Percentiles rank a stretch among this genome's conserved stretches.
Evolutionary conservation across 257 asterid genomes (phyloP).

Genomic region (Lantana camara): DNA sequence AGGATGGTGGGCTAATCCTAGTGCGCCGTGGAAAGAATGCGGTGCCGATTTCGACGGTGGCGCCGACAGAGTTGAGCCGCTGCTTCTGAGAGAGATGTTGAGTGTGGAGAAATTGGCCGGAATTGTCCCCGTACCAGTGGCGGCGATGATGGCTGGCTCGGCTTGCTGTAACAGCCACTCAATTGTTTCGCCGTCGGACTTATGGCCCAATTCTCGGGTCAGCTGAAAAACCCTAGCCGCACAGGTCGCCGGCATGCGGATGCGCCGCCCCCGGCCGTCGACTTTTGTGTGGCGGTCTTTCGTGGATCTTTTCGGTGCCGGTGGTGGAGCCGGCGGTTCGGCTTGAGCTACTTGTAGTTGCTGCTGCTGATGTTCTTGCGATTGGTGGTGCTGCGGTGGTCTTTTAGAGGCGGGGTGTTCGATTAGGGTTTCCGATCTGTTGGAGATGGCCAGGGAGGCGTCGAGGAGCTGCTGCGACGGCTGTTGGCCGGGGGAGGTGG

Average conservation of each 20-base stretch:
- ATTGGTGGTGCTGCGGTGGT: constrained; percentile 29
- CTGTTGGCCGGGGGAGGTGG: constrained; percentile 25
- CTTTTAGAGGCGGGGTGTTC: constrained; percentile 36
- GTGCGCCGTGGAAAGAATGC: constrained; percentile 58
- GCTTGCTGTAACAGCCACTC: constrained; percentile 85
- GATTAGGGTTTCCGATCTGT: constrained; percentile 51
- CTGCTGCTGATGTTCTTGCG: constrained; percentile 30
- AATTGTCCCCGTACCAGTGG: constrained; percentile 86
- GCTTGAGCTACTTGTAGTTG: constrained; percentile 26
- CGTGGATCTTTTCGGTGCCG: constrained; percentile 51
- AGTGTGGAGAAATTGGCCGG: constrained; percentile 73
- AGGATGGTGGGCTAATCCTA: constrained; percentile 52
- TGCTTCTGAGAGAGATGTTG: constrained; percentile 66
- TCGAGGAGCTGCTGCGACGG: constrained; percentile 43
- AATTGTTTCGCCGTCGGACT: constrained; percentile 78
- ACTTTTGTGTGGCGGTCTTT: constrained; percentile 91
- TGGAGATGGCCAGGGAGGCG: constrained; percentile 64
- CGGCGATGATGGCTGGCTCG: constrained; percentile 77
- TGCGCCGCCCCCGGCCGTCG: constrained; percentile 84
- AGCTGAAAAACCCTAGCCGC: constrained; percentile 85
- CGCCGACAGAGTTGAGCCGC: constrained; percentile 65
- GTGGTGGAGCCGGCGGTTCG: constrained; percentile 16
- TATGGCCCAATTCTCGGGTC: constrained; percentile 70
- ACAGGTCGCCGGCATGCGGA: constrained; percentile 85
- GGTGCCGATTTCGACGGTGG: constrained; percentile 74